These are phyloP conservation scores for Hymenotorrendiella dingleyae DNA, from an alignment of 2,329 filamentous ascomycete genomes.

Conservation along the genomic window DNA sequence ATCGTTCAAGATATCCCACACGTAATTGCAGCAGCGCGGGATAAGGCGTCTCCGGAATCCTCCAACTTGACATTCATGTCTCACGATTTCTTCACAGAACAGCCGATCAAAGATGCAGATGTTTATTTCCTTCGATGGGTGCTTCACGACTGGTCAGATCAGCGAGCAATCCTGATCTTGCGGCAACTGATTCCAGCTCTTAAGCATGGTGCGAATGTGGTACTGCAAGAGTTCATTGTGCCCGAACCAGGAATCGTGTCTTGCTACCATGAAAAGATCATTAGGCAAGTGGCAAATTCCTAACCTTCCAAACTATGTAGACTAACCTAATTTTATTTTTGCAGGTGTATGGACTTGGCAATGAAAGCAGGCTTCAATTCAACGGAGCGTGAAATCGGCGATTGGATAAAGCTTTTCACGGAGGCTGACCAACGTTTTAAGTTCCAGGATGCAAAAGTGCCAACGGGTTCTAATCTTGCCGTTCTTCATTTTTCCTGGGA, in stretches of 20 bases:
- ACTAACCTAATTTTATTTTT: background rate
- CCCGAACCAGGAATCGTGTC: background rate
- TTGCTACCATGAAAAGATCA: background rate
- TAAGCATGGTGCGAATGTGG: constrained; percentile 35
- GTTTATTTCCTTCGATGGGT: constrained; percentile 43
- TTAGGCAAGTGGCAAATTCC: background rate
- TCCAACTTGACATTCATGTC: constrained; percentile 26
- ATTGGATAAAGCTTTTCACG: constrained; percentile 5
- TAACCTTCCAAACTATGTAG: background rate
- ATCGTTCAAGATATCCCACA: constrained; percentile 23
- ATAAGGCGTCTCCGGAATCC: constrained; percentile 12
- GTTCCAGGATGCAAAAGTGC: background rate
- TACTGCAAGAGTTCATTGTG: constrained; percentile 4
- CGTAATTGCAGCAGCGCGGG: constrained; percentile 34
- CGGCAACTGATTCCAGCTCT: constrained; percentile 35
- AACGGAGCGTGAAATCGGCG: constrained; percentile 1
- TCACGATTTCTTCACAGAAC: constrained; percentile 41
- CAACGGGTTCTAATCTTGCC: background rate
- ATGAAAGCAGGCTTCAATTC: constrained; percentile 6
- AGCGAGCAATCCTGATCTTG: constrained; percentile 32
- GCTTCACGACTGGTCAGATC: constrained; percentile 43
- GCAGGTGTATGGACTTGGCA: background rate
- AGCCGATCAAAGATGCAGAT: constrained; percentile 35
- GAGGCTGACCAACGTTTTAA: constrained; percentile 2
- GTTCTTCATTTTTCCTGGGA: background rate